Percentiles rank a stretch among this genome's conserved stretches.
Conservation (phyloP, 768 basidiomycete species). For the Kwoniella pini region DNA sequence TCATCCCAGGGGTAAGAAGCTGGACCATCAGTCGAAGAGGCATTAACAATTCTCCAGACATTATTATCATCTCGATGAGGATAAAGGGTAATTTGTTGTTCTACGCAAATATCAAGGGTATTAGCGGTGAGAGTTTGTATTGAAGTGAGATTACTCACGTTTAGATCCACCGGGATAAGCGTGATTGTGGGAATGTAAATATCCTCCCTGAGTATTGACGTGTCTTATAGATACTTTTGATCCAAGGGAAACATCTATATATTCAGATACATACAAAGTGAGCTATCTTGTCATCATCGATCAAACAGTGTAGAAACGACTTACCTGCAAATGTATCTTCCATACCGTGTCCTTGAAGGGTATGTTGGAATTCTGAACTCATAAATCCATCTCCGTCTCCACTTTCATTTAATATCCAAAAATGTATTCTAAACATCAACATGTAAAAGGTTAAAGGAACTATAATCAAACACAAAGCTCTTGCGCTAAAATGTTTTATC, state of each 20-base stretch:
- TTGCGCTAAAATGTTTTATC: slow-evolving; percentile 79
- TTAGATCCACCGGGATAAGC: slow-evolving; percentile 85
- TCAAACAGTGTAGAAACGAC: slow-evolving; percentile 38
- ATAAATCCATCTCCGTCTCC: slow-evolving; percentile 99
- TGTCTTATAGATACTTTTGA: slow-evolving; percentile 83
- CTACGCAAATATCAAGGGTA: slow-evolving; percentile 56
- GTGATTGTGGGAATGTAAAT: slow-evolving; percentile 90
- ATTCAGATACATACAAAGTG: not conserved
- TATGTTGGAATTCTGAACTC: slow-evolving; percentile 99
- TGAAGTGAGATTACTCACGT: slow-evolving; percentile 61
- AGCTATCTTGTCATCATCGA: not conserved
- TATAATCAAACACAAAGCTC: slow-evolving; percentile 84
- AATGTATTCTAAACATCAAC: slow-evolving; percentile 95
- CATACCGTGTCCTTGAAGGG: slow-evolving; percentile 84
- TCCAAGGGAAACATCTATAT: slow-evolving; percentile 76
- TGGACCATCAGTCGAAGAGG: slow-evolving; percentile 58
- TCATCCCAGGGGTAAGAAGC: slow-evolving; percentile 60
- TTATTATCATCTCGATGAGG: slow-evolving; percentile 98
- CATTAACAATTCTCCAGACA: slow-evolving; percentile 81
- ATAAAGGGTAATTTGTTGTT: slow-evolving; percentile 99
- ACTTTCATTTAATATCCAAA: slow-evolving; percentile 78
- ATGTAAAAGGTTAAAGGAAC: slow-evolving; percentile 89
- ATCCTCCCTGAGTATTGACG: slow-evolving; percentile 97
- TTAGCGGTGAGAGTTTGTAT: not conserved
- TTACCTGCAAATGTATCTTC: slow-evolving; percentile 84